Evolutionary conservation across 768 basidiomycete species (phyloP).

Genomic region (Boletus pseudo-olivaceus): DNA sequence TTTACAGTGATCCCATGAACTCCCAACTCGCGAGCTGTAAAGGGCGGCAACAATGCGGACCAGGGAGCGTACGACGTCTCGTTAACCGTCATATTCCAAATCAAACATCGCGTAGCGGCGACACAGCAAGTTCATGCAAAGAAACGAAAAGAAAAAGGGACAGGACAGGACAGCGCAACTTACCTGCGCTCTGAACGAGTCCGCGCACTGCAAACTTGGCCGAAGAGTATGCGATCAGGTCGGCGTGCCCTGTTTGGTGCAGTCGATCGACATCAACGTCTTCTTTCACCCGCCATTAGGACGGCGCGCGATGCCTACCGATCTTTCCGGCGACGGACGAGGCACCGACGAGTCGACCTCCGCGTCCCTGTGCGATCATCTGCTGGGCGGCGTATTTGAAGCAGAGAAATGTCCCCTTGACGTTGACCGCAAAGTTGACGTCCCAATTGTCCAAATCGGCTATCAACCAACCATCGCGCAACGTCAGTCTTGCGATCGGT

Average conservation of each 20-base stretch:
- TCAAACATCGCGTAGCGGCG: not conserved
- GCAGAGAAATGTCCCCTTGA: conserved; percentile 23
- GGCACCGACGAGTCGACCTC: conserved; percentile 9
- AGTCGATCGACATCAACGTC: not conserved
- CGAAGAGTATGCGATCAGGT: conserved; percentile 12
- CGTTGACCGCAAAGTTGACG: conserved; percentile 24
- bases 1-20: conserved; percentile 26
- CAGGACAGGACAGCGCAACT: not conserved
- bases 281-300: not conserved
- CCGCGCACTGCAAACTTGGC: conserved; percentile 12
- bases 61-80: not conserved
- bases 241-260: not conserved
- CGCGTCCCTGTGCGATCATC: conserved; percentile 21
- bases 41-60: conserved; percentile 4
- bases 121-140: not conserved
- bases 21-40: conserved; percentile 25
- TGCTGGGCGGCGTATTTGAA: conserved; percentile 22
- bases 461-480: not conserved
- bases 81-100: not conserved
- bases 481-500: not conserved
- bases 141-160: not conserved
- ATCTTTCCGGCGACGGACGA: conserved; percentile 1
- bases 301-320: not conserved
- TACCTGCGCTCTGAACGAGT: conserved; percentile 15
- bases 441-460: conserved; percentile 19